A percentile compares a stretch with the other conserved stretches of the same genome.
phyloP scores from a whole-genome alignment of 2,329 filamentous ascomycete species.

The Waltergamsia citrina region DNA sequence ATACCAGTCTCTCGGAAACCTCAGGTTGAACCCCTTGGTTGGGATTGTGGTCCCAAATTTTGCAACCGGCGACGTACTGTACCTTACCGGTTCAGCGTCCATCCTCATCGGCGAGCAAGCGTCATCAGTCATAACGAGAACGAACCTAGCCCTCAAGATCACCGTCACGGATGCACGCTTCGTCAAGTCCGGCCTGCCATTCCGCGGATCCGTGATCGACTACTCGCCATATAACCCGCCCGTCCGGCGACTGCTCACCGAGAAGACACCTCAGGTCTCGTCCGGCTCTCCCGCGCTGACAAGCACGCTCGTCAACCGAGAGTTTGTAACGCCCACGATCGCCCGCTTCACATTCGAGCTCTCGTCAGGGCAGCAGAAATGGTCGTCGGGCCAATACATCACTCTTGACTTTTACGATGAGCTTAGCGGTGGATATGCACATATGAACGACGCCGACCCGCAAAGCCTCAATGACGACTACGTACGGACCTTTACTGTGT shows the following conservation, averaged over 20 bases:
- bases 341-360: conserved; percentile 49
- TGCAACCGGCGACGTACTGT: conserved; percentile 61
- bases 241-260: conserved; percentile 53
- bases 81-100: conserved; percentile 59
- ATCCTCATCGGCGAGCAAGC: conserved; percentile 59
- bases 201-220: conserved; percentile 50
- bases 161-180: conserved; percentile 50
- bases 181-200: conserved; percentile 56
- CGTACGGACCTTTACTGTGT: conserved; percentile 75
- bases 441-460: conserved; percentile 79
- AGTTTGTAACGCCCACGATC: conserved; percentile 55
- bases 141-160: conserved; percentile 65
- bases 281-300: conserved; percentile 9
- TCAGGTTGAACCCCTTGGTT: conserved; percentile 54
- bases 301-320: conserved; percentile 50
- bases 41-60: conserved; percentile 70
- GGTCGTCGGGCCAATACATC: conserved; percentile 67
- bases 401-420: conserved; percentile 64
- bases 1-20: conserved; percentile 77
- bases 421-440: conserved; percentile 64
- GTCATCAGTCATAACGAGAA: conserved; percentile 51
- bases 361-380: conserved; percentile 20
- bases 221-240: conserved; percentile 73
- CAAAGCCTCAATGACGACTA: conserved; percentile 76
- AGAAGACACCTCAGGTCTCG: conserved; percentile 25